These are phyloP conservation scores for Euphrasia arctica DNA, from an alignment of 305 asterid species.

Conservation along the genomic window DNA sequence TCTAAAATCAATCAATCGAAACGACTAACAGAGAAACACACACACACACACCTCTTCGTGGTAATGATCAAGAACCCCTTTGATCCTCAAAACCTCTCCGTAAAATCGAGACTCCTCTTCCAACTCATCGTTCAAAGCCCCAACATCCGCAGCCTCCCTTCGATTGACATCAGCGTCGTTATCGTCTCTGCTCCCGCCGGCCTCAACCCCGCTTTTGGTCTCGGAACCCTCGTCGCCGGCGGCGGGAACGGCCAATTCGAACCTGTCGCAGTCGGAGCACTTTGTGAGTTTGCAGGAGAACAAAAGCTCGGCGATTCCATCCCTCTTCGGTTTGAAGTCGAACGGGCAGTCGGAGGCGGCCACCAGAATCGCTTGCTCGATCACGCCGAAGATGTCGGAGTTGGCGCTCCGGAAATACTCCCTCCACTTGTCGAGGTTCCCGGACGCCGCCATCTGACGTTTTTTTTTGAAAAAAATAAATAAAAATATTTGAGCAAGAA, in stretches of 20 bases:
- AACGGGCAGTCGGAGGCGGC: slow-evolving; percentile 82
- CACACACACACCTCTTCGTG: slow-evolving; percentile 54
- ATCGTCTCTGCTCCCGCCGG: slow-evolving; percentile 46
- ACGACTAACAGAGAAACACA: too few species aligned
- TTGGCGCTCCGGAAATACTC: slow-evolving; percentile 64
- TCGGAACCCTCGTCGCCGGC: slow-evolving; percentile 30
- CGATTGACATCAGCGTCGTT: slow-evolving; percentile 26
- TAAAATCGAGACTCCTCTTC: slow-evolving; percentile 60
- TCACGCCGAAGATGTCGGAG: slow-evolving; percentile 64
- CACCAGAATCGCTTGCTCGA: slow-evolving; percentile 71
- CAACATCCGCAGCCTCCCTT: slow-evolving; percentile 50
- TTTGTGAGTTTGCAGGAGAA: slow-evolving; percentile 63
- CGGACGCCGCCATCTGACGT: slow-evolving; percentile 44
- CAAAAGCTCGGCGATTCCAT: slow-evolving; percentile 76
- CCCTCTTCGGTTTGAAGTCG: slow-evolving; percentile 78
- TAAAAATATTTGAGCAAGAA: too few species aligned
- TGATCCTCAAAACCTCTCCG: slow-evolving; percentile 79
- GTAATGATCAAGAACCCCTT: slow-evolving; percentile 53
- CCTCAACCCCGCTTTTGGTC: slow-evolving; percentile 44
- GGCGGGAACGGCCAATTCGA: slow-evolving; percentile 55
- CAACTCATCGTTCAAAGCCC: slow-evolving; percentile 81
- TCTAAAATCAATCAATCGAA: neutral
- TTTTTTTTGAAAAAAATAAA: too few species aligned
- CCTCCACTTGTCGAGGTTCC: slow-evolving; percentile 77
- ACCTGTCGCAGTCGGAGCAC: slow-evolving; percentile 71